phyloP scores from a whole-genome alignment of 257 asterid genomes.

The Solanum bukasovii region DNA sequence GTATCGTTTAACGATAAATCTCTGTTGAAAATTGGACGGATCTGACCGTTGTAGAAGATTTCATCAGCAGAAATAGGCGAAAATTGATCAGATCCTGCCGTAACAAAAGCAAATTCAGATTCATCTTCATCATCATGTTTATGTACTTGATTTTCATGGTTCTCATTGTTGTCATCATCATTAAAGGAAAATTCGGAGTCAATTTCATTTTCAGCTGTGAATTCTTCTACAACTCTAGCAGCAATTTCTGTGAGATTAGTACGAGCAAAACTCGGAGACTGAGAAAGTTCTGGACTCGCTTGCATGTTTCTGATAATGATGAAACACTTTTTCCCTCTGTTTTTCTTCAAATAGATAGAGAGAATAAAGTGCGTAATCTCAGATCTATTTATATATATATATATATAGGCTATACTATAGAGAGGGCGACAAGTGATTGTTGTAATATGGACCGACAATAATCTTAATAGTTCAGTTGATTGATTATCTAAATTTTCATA shows the following conservation, averaged over 20 bases:
- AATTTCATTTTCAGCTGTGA: not conserved
- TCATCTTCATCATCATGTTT: not conserved
- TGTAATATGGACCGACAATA: fast-evolving
- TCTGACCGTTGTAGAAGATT: conserved; percentile 60
- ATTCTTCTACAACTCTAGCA: conserved; percentile 22
- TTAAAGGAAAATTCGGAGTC: not conserved
- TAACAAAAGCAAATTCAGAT: conserved; percentile 21
- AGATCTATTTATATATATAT: too few species aligned
- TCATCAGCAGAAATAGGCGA: conserved; percentile 36
- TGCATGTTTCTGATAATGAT: conserved; percentile 1
- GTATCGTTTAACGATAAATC: conserved; percentile 8
- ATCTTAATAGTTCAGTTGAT: too few species aligned
- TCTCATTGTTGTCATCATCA: not conserved
- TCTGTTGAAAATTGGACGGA: conserved; percentile 44
- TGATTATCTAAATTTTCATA: too few species aligned
- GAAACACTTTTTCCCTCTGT: not conserved
- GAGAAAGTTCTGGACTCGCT: not conserved
- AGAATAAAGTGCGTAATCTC: not conserved
- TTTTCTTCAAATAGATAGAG: not conserved
- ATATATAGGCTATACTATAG: too few species aligned
- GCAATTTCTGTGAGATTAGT: conserved; percentile 17
- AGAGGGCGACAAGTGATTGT: not conserved
- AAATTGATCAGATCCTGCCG: not conserved
- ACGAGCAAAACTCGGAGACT: conserved; percentile 14
- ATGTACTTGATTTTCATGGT: not conserved